Percentiles rank a stretch among this genome's conserved stretches.
Conservation (phyloP, 306 rosid species). For the Rosa multiflora region DNA sequence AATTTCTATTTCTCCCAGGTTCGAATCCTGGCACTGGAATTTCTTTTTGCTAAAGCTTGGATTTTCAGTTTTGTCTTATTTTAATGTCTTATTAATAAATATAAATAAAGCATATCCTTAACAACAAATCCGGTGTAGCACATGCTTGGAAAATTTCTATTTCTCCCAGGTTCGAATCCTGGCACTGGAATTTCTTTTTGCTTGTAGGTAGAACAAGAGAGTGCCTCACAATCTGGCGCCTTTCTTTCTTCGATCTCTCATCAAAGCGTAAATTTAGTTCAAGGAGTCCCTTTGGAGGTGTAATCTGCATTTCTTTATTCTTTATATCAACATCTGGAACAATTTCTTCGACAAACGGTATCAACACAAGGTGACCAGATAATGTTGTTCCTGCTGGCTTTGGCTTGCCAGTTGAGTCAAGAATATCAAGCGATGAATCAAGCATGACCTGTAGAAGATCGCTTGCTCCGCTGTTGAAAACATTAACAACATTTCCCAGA, state of each 20-base stretch:
- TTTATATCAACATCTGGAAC: conserved; percentile 82
- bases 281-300: conserved; percentile 95
- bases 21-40: background rate
- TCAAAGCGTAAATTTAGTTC: conserved; percentile 76
- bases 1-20: background rate
- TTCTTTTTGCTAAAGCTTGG: too few relatives aligned
- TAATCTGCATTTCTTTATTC: conserved; percentile 70
- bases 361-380: conserved; percentile 69
- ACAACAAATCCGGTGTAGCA: too few relatives aligned
- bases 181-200: too few relatives aligned
- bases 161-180: too few relatives aligned
- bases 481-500: conserved; percentile 69
- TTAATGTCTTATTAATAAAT: too few relatives aligned
- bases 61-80: too few relatives aligned
- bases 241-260: conserved; percentile 90
- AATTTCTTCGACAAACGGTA: conserved; percentile 93
- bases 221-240: conserved; percentile 94
- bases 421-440: conserved; percentile 54
- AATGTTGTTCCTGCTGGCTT: conserved; percentile 44
- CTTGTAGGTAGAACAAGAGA: conserved; percentile 33
- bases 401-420: conserved; percentile 59
- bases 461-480: conserved; percentile 73
- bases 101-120: too few relatives aligned
- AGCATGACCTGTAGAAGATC: conserved; percentile 81
- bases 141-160: too few relatives aligned